A percentile compares a stretch with the other conserved stretches of the same genome.
Conservation (phyloP, 202 grass and related monocot genomes). For the Cymbopogon flexuosus region DNA sequence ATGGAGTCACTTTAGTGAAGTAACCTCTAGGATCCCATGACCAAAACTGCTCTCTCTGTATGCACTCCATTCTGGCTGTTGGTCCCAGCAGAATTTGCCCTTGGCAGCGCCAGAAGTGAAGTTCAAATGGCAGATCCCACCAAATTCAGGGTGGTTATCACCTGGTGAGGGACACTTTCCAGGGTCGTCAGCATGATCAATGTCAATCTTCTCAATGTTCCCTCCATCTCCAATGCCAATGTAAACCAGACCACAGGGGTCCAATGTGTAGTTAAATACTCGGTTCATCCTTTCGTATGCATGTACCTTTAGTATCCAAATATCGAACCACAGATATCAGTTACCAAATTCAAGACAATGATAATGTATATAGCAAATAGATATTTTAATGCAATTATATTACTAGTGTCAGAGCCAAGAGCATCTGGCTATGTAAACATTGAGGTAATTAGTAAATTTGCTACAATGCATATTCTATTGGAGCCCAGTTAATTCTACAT, state of each 20-base stretch:
- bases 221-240: constrained; percentile 85
- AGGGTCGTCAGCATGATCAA: constrained; percentile 74
- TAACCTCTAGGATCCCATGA: constrained; percentile 85
- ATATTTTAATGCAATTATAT: not conserved
- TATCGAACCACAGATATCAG: not conserved
- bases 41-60: constrained; percentile 94
- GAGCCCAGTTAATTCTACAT: not conserved
- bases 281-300: constrained; percentile 89
- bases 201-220: constrained; percentile 77
- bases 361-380: not conserved
- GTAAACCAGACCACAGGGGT: constrained; percentile 71
- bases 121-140: constrained; percentile 82
- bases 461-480: not conserved
- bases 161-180: constrained; percentile 63
- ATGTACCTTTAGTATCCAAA: constrained; percentile 51
- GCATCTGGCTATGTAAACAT: not conserved
- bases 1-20: not conserved
- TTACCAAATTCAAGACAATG: not conserved
- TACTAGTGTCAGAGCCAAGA: not conserved
- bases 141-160: constrained; percentile 70
- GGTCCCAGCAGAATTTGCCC: constrained; percentile 83
- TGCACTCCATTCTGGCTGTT: constrained; percentile 88
- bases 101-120: constrained; percentile 72
- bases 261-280: constrained; percentile 74
- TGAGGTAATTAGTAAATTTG: not conserved